Conservation (phyloP, 441 rosid genomes). For the Corymbia citriodora region DNA sequence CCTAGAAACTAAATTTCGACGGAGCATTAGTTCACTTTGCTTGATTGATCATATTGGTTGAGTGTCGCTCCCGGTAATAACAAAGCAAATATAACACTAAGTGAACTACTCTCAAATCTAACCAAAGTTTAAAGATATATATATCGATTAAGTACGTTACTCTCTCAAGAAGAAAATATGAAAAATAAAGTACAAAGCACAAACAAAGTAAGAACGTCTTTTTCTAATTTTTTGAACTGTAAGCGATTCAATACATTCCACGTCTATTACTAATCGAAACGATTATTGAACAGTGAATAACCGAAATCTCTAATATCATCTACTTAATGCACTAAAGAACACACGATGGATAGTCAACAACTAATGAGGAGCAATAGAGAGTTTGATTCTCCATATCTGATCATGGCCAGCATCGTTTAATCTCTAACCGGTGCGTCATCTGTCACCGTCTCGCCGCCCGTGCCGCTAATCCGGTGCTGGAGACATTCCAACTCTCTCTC, state of each 20-base stretch:
- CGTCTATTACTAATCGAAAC: not conserved
- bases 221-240: not conserved
- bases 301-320: not conserved
- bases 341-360: not conserved
- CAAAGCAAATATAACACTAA: not conserved
- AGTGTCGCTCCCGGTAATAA: not conserved
- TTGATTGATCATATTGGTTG: not conserved
- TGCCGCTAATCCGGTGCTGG: constrained; percentile 20
- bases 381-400: not conserved
- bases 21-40: not conserved
- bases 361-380: not conserved
- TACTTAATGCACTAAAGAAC: not conserved
- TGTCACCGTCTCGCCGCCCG: not conserved
- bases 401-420: not conserved
- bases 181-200: not conserved
- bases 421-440: not conserved
- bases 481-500: constrained; percentile 42
- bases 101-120: not conserved
- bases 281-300: not conserved
- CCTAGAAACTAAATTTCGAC: not conserved
- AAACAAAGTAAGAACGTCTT: not conserved
- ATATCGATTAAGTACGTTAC: not conserved
- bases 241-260: not conserved
- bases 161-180: not conserved
- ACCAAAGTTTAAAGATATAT: not conserved